Conservation (phyloP, 2,329 filamentous ascomycete species). For the Trichoderma harzianum region DNA sequence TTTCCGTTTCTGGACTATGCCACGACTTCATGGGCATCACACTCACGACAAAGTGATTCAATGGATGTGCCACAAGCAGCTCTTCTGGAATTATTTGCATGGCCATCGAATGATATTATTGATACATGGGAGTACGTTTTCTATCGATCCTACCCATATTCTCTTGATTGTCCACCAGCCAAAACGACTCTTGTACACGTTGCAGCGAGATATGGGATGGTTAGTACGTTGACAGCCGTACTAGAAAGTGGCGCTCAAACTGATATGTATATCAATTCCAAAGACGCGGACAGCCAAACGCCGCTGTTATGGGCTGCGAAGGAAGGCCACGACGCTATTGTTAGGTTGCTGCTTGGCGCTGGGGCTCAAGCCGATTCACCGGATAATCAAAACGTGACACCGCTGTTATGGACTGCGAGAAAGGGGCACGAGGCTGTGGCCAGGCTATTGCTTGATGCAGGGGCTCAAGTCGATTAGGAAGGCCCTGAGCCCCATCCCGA, state of each 20-base stretch:
- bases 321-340: neutral
- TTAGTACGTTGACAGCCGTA: neutral
- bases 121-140: neutral
- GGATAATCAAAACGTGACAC: neutral
- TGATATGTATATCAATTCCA: neutral
- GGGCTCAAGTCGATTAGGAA: neutral
- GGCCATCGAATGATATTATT: neutral
- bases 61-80: neutral
- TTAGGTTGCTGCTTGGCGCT: neutral
- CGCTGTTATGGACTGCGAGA: neutral
- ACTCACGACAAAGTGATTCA: constrained; percentile 1
- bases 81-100: neutral
- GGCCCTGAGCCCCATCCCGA: too few species aligned
- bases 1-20: constrained; percentile 16
- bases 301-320: neutral
- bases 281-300: neutral
- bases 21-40: neutral
- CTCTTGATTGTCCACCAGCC: neutral
- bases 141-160: fast-evolving
- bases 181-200: neutral
- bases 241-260: neutral
- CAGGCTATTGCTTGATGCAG: neutral
- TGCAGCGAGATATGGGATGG: neutral
- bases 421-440: neutral
- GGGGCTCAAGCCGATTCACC: neutral